Percentiles rank a stretch among this genome's conserved stretches.
These are phyloP conservation scores for Neonectria magnoliae DNA, from an alignment of 2,329 filamentous ascomycete genomes.

Conservation along the genomic window DNA sequence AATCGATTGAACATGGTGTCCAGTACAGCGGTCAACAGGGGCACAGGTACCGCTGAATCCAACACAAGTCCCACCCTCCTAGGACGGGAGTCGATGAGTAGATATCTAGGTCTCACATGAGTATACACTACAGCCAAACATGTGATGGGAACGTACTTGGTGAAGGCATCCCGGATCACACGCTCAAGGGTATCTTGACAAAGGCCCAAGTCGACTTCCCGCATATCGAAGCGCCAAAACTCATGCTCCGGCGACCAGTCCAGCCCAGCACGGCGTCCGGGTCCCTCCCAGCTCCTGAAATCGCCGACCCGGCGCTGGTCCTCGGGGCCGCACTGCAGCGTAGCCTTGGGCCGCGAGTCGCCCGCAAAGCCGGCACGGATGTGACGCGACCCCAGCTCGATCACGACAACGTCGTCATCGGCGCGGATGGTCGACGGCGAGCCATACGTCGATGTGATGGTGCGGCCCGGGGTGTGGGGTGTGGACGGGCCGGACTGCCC, in stretches of 20 bases:
- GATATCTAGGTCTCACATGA: slow-evolving; percentile 55
- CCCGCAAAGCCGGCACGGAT: slow-evolving; percentile 88
- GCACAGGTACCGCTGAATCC: slow-evolving; percentile 80
- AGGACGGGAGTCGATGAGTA: slow-evolving; percentile 79
- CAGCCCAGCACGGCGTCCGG: slow-evolving; percentile 56
- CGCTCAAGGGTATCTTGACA: slow-evolving; percentile 89
- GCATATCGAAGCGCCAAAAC: slow-evolving; percentile 82
- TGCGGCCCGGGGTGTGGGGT: slow-evolving; percentile 70
- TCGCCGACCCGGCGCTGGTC: slow-evolving; percentile 82
- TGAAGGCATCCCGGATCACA: slow-evolving; percentile 81
- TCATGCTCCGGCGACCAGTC: slow-evolving; percentile 74
- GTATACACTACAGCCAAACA: not conserved
- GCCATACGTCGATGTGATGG: slow-evolving; percentile 65
- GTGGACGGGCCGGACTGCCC: slow-evolving; percentile 50
- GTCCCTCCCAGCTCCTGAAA: slow-evolving; percentile 75
- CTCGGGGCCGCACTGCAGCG: slow-evolving; percentile 77
- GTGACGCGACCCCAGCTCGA: slow-evolving; percentile 84
- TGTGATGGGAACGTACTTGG: slow-evolving; percentile 68
- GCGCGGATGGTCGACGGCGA: slow-evolving; percentile 70
- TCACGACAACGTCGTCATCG: slow-evolving; percentile 85
- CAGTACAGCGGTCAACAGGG: slow-evolving; percentile 78
- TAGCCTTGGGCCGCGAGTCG: slow-evolving; percentile 78
- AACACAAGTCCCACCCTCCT: slow-evolving; percentile 79
- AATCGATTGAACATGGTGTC: slow-evolving; percentile 84
- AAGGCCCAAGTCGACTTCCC: slow-evolving; percentile 77